Evolutionary conservation across 2,329 filamentous ascomycete species (phyloP).

Genomic region (Ilyonectria sp.): DNA sequence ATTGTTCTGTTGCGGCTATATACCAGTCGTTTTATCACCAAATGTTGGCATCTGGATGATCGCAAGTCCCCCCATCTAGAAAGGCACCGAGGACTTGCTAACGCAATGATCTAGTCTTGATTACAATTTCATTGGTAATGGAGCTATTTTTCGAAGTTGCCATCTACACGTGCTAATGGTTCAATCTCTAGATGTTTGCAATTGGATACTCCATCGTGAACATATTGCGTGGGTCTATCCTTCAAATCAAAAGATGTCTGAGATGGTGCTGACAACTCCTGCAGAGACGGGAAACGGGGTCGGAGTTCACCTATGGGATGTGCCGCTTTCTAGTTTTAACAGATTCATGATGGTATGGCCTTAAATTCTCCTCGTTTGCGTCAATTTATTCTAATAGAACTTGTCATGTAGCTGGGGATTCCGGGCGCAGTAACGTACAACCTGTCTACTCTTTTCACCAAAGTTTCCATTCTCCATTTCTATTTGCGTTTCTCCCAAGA

Average conservation of each 20-base stretch:
- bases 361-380: neutral
- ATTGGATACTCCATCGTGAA: slow-evolving; percentile 17
- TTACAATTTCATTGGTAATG: slow-evolving; percentile 14
- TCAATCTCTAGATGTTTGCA: slow-evolving; percentile 2
- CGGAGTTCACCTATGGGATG: slow-evolving; percentile 13
- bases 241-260: neutral
- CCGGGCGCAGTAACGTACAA: slow-evolving; percentile 4
- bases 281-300: slow-evolving; percentile 6
- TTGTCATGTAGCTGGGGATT: neutral
- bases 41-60: slow-evolving; percentile 33
- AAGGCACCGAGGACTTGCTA: neutral
- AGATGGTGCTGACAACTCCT: neutral
- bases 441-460: slow-evolving; percentile 9
- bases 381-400: neutral
- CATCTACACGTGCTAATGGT: neutral
- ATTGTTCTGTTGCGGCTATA: slow-evolving; percentile 33
- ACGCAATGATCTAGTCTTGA: neutral
- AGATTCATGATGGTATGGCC: slow-evolving; percentile 15
- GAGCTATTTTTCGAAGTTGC: neutral
- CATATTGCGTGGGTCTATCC: neutral
- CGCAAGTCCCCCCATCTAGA: slow-evolving; percentile 13
- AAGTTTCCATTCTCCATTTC: slow-evolving; percentile 19
- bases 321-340: neutral
- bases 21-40: slow-evolving; percentile 24
- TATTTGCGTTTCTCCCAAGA: slow-evolving; percentile 16